phyloP scores from a whole-genome alignment of 495 filamentous ascomycete genomes.

The Lichenothelia convexa region DNA sequence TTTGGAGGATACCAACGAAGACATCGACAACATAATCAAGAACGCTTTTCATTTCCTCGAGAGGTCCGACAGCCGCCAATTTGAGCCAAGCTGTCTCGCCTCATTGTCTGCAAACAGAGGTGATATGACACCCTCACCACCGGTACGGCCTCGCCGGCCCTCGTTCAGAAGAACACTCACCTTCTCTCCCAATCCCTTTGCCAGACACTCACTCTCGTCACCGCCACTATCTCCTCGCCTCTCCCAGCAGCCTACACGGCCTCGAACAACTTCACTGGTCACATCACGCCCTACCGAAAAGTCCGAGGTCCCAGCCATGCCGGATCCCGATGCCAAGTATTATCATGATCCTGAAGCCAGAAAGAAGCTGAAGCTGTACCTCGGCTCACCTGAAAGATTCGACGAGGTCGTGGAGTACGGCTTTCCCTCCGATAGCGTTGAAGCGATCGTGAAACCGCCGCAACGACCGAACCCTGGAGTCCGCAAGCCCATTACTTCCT shows the following conservation, averaged over 20 bases:
- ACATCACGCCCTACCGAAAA: background rate
- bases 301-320: too few relatives aligned
- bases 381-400: slow-evolving; percentile 84
- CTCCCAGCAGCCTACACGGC: background rate
- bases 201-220: background rate
- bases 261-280: background rate
- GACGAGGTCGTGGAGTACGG: slow-evolving; percentile 91
- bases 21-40: background rate
- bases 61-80: background rate
- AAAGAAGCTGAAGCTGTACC: slow-evolving; percentile 68
- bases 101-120: background rate
- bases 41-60: background rate
- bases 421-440: slow-evolving; percentile 44
- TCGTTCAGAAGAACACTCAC: background rate
- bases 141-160: background rate
- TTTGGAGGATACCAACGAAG: background rate
- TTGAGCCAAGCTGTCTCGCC: background rate
- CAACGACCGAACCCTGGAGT: slow-evolving; percentile 9
- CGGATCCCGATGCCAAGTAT: slow-evolving; percentile 58
- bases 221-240: background rate
- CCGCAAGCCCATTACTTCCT: slow-evolving; percentile 11
- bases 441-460: slow-evolving; percentile 14
- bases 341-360: slow-evolving; percentile 86
- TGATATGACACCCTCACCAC: background rate
- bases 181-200: background rate